Base-by-base conservation (phyloP, 140 eudicot species). In the Senecio squalidus region DNA sequence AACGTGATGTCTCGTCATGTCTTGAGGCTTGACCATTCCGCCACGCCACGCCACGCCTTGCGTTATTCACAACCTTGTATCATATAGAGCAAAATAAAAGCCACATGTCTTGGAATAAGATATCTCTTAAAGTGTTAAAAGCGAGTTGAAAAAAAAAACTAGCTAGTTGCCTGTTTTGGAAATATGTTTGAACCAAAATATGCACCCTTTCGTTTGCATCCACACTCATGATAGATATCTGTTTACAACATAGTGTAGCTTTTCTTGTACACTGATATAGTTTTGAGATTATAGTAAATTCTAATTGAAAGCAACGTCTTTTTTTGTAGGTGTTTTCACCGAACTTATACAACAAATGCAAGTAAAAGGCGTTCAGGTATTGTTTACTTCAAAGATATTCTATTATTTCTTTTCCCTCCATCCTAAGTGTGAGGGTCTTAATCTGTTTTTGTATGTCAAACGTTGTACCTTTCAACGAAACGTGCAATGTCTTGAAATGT, bases 281-380 rank as follows among this genome's bases (percentile, higher is more conserved):
- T 44, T 62, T 43, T 49, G 1, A 9, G 48, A 11, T 59, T 55
- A n/a, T 5, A 10, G 41, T 41, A 25, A n/a, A 54, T 44, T 34
- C 36, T 29, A 43, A 34, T 30, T 56, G 26, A 57, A 52, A 7
- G 38, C 43, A 4, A 16, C 13, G 15, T 48, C 23, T 70, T 68
- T 53, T 50, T 25, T 64, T 78, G 36, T 71, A 92, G 98, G 96
- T 75, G 98, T 92, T 68, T 92, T 92, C 69, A 92, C 98, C 0
- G 98, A 92, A 58, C 96, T 92, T 62, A 81, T 92, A 77, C 96
- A 92, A 70, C 98, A 92, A 68, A 92, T 92, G 98, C 94, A 87
- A 78, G 98, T 92, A 65, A 92, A 92, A 78, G 96, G 98, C 40
- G 86, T 92, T 64, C 96, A 92, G 96, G 98, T 92, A 81, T 30